These are phyloP conservation scores for Areca catechu DNA, from an alignment of 176 grass and related monocot genomes.

Conservation along the genomic window DNA sequence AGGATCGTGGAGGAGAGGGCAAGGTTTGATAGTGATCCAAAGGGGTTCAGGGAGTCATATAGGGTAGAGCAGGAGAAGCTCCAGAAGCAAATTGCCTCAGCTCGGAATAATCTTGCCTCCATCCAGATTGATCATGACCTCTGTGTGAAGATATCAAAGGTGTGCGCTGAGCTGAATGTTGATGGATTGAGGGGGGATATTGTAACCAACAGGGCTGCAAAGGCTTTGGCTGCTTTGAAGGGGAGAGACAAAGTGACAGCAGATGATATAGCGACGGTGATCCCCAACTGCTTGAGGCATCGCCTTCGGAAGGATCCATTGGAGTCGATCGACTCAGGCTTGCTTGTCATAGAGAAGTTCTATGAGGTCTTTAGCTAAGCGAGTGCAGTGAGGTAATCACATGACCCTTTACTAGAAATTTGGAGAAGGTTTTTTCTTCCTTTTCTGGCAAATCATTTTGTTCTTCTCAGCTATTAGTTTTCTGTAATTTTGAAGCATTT, in stretches of 20 bases:
- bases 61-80: slow-evolving; percentile 72
- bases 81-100: slow-evolving; percentile 61
- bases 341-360: slow-evolving; percentile 92
- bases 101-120: slow-evolving; percentile 40
- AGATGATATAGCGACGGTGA: slow-evolving; percentile 83
- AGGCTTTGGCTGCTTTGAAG: slow-evolving; percentile 75
- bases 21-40: slow-evolving; percentile 67
- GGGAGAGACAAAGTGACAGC: slow-evolving; percentile 72
- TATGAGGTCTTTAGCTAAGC: slow-evolving; percentile 84
- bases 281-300: slow-evolving; percentile 95
- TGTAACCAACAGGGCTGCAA: slow-evolving; percentile 76
- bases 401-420: too few species aligned
- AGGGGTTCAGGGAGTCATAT: slow-evolving; percentile 64
- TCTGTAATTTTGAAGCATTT: too few species aligned
- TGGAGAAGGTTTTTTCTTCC: too few species aligned
- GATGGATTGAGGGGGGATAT: slow-evolving; percentile 93
- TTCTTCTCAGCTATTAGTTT: too few species aligned
- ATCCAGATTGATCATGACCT: slow-evolving; percentile 82
- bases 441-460: too few species aligned
- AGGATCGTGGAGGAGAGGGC: slow-evolving; percentile 95
- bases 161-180: slow-evolving; percentile 84
- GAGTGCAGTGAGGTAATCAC: neutral
- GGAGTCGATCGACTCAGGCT: slow-evolving; percentile 86
- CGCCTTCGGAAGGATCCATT: slow-evolving; percentile 88
- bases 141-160: slow-evolving; percentile 89